phyloP scores from a whole-genome alignment of 345 rosid genomes.

The Corchorus capsularis region DNA sequence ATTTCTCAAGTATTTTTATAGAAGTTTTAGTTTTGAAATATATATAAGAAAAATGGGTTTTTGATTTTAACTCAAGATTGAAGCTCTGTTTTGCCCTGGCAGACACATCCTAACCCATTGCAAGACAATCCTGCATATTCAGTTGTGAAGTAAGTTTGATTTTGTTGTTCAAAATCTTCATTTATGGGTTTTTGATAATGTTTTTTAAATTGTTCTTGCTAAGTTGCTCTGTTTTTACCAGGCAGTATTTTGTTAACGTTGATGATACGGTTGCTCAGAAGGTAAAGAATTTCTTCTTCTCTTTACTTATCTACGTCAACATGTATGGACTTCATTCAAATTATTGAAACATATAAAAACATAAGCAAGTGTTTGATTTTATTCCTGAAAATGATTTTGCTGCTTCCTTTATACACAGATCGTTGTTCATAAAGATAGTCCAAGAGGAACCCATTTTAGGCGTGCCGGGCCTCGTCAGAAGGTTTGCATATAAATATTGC shows the following conservation, averaged over 20 bases:
- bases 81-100: slow-evolving; percentile 15
- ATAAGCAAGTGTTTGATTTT: not conserved
- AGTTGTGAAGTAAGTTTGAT: slow-evolving; percentile 68
- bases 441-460: slow-evolving; percentile 65
- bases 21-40: no score
- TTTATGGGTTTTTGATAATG: not conserved
- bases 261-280: slow-evolving; percentile 59
- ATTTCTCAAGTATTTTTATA: not conserved
- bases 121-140: slow-evolving; percentile 89
- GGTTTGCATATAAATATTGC: slow-evolving; percentile 26
- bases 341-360: not conserved
- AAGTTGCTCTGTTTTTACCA: slow-evolving; percentile 32
- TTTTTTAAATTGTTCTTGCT: not conserved
- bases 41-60: not conserved
- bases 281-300: slow-evolving; percentile 32
- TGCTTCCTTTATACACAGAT: slow-evolving; percentile 35
- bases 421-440: slow-evolving; percentile 54
- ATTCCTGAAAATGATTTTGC: not conserved
- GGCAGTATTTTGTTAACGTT: slow-evolving; percentile 61
- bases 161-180: not conserved
- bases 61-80: not conserved
- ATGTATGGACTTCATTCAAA: not conserved
- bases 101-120: slow-evolving; percentile 74
- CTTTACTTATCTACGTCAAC: not conserved
- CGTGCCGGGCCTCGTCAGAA: slow-evolving; percentile 79